Base-by-base conservation (phyloP, 1,139 yeast species). In the Sugiyamaella paludigena region DNA sequence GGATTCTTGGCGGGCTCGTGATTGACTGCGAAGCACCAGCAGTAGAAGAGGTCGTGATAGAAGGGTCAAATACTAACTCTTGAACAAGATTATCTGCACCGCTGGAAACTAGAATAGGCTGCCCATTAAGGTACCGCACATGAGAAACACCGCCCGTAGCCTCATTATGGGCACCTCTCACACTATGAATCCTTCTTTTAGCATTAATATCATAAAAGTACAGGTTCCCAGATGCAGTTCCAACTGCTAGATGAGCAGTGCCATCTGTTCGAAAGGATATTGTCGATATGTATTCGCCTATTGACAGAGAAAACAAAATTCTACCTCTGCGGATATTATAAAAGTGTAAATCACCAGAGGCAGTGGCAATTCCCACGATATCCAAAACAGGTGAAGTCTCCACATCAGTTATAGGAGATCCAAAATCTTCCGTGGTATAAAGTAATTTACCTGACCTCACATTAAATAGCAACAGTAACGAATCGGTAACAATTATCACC, bases 261-360 rank as follows among this genome's bases (percentile, higher is more conserved):
- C 96, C 96, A 65, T 94, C 98, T 1, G 96, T 87, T 69, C 98
- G 80, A 71, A 94, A 92, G 0, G 97, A 86, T 24, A 92, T 60
- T 0, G 95, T 76, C 0, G 86, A 79, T 4, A 88, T 78, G 46
- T 79, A 73, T 41, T 77, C 77, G 4, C 83, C 82, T 1, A 86
- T 76, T 24, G 78, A 77, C 45, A 84, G 72, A 7, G 81, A 79
- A 55, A 83, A 79, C 43, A 87, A 60, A 1, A 72, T 65, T 52
- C 72, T 77, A 16, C 82, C 95, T 62, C 80, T 84, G 57, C 80
- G 83, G 56, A 92, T 63, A 63, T 94, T 82, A 67, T 76, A 84
- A 40, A 92, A 65, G 42, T 72, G 71, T 5, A 88, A 78, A 7
- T 79, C 76, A 15, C 98, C 98, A 10, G 74, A 70, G 2, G 79